These are phyloP conservation scores for Urochloa ruziziensis DNA, from an alignment of 176 grass and related monocot species.

Conservation along the genomic window DNA sequence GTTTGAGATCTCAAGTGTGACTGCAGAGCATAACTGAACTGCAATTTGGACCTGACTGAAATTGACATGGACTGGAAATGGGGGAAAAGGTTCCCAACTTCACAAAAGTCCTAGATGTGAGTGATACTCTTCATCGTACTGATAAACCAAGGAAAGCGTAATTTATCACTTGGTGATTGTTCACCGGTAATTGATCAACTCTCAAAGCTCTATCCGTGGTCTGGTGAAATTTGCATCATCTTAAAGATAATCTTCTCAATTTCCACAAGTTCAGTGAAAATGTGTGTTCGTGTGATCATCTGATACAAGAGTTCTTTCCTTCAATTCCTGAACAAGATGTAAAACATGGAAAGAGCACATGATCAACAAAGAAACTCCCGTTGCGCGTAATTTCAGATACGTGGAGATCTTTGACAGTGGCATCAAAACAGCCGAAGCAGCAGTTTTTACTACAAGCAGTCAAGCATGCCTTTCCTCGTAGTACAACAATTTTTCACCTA, in stretches of 20 bases:
- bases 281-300: neutral
- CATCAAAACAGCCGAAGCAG: neutral
- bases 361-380: neutral
- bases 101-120: neutral
- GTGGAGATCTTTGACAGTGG: conserved; percentile 29
- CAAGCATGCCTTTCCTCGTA: conserved; percentile 18
- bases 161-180: neutral
- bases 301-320: neutral
- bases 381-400: neutral
- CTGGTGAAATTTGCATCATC: neutral
- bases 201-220: neutral
- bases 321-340: neutral
- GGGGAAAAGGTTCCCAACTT: neutral
- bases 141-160: neutral
- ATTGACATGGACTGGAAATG: neutral
- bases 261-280: neutral
- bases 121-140: neutral
- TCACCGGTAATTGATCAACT: neutral
- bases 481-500: conserved; percentile 30
- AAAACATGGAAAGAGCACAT: neutral
- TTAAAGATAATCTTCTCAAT: neutral
- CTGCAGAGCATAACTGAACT: neutral
- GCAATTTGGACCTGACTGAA: neutral
- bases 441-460: conserved; percentile 16
- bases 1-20: neutral